Base-by-base conservation (phyloP, 2,329 filamentous ascomycete genomes). In the Ophiobolus disseminans region DNA sequence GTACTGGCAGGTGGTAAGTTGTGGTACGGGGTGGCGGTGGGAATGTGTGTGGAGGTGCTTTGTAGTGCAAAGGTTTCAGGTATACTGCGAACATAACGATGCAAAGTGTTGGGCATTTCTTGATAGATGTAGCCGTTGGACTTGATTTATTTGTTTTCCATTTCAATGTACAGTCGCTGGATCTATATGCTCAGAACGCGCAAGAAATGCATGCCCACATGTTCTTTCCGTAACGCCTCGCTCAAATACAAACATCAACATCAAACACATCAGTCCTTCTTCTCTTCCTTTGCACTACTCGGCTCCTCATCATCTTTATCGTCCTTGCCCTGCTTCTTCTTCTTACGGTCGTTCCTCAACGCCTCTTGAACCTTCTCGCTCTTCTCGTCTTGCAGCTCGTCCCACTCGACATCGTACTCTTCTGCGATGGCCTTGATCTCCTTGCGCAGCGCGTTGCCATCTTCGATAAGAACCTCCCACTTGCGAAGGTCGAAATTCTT, bases 351-450 rank as follows among this genome's bases (percentile, higher is more conserved):
- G 30, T 83, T 74, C 53, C 76, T 77, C 51, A 85, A 62, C 5
- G 79, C 81, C 53, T 82, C 73, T 2, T 75, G 77, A 16, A 85
- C 81, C 46, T 72, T 75, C 55, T 88, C 84, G n/a, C 83, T 83
- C 10, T 84, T 85, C 41, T 93, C 84, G 58, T 95, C 89, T 54
- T 77, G 78, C 52, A 80, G 81, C 76, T 94, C 90, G 62, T 96
- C 84, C 90, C 91, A 96, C 41, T 93, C 90, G 6, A 92, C 90
- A 61, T 95, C 91, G 69, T 96, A 96, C 73, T 96, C 91, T 25
- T 86, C 83, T 0, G 92, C 91, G 7, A 95, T 83, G 13, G 81
- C 80, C 73, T 88, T 89, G 70, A 97, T 89, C 74, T 97, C 92
- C 55, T 81, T 82, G 5, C 91, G 77, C 55, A 96, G 73, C 2